A percentile compares a stretch with the other conserved stretches of the same genome.
These are phyloP conservation scores for Aegilops umbellulata DNA, from an alignment of 176 grass and related monocot species.

Conservation along the genomic window DNA sequence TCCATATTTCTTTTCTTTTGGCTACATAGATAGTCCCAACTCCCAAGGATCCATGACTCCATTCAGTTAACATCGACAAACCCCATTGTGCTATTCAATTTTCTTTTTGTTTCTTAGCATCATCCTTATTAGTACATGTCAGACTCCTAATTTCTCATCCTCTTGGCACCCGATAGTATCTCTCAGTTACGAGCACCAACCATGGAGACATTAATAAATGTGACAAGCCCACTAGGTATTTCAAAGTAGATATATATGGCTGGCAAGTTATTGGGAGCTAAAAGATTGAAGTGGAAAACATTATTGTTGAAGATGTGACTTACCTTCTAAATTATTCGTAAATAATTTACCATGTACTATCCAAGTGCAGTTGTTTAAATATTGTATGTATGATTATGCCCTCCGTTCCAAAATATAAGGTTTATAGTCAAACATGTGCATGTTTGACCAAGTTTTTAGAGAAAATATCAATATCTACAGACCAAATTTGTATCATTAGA, in stretches of 20 bases:
- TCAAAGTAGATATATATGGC: slow-evolving; percentile 1
- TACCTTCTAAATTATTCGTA: neutral
- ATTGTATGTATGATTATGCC: neutral
- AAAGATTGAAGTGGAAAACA: slow-evolving; percentile 6
- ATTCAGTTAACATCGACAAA: neutral
- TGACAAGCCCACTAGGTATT: neutral
- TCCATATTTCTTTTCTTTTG: neutral
- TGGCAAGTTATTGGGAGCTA: slow-evolving; percentile 6
- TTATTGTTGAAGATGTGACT: neutral
- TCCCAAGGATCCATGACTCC: neutral
- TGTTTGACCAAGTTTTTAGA: no score
- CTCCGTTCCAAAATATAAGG: no score
- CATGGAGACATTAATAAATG: slow-evolving; percentile 8
- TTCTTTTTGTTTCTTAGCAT: slow-evolving; percentile 3
- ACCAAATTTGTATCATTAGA: no score
- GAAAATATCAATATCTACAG: no score
- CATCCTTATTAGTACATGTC: neutral
- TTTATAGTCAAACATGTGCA: no score
- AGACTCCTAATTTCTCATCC: neutral
- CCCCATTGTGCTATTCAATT: neutral
- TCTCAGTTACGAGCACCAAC: neutral
- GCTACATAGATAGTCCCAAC: neutral
- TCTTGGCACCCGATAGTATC: neutral
- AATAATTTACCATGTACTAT: slow-evolving; percentile 5
- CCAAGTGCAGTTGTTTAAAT: slow-evolving; percentile 3